Base-by-base conservation (phyloP, 208 protist genomes). In the Sergeia podlipaevii region DNA sequence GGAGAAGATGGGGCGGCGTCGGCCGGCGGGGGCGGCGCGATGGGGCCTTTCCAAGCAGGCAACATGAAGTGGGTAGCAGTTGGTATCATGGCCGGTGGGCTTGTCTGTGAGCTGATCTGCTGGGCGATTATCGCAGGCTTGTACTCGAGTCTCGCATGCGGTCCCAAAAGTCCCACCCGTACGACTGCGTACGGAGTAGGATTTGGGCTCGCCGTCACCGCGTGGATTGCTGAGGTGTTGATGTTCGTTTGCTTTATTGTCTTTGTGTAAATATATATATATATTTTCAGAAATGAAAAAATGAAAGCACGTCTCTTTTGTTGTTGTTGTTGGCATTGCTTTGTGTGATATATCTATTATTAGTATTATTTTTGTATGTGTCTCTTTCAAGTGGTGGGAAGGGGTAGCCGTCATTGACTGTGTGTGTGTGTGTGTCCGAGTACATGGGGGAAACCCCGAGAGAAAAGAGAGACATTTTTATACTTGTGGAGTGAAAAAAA, bases 151-250 rank as follows among this genome's bases (percentile, higher is more conserved):
- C 59, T 52, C 6, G 70, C 62, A n/a, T 86, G 83, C 47, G 63
- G 83, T n/a, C 23, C 58, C 18, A 1, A 32, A 15, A n/a, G 24
- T n/a, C 26, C 34, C 2, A 23, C 47, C n/a, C 47, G 59, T 2
- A 67, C 51, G 11, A 27, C 46, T 7, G 77, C 76, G 6, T 93
- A 88, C 60, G 85, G 85, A 21, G 65, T 68, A 1, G 85, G 85
- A 20, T 93, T 93, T 49, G 75, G 72, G 10, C 48, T 93, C 6
- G 59, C 70, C 2, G 28, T 93, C 7, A 83, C 72, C 0, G 64
- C 64, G n/a, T 89, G 77, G 78, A 38, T 80, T 8, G 11, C 70
- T 3, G 46, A 73, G 38, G 34, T 86, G 3, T 23, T 74, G 29
- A 18, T 68, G 0, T 45, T 86, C 1, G 10, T 71, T 2, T 33